phyloP scores from a whole-genome alignment of 192 early-diverging fungal genomes.

The Anaeromyces robustus region DNA sequence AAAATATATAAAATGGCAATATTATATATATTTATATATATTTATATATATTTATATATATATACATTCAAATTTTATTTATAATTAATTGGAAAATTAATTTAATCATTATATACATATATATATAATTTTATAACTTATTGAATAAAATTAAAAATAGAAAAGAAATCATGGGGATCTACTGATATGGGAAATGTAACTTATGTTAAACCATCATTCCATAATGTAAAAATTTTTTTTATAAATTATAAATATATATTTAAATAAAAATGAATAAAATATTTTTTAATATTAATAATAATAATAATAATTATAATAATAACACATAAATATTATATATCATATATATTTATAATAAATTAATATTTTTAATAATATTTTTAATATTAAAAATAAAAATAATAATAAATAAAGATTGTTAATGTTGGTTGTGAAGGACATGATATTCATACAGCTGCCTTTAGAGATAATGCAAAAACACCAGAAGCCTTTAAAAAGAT shows the following conservation, averaged over 20 bases:
- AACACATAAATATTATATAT: too few relatives aligned
- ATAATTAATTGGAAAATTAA: too few relatives aligned
- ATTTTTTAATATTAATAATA: too few relatives aligned
- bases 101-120: too few relatives aligned
- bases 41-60: too few relatives aligned
- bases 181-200: constrained; percentile 65
- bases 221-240: constrained; percentile 9
- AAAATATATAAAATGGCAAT: constrained; percentile 5
- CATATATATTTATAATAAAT: too few relatives aligned
- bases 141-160: constrained; percentile 9
- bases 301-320: too few relatives aligned
- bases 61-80: too few relatives aligned
- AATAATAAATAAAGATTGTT: too few relatives aligned
- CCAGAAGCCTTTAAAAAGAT: constrained; percentile 35
- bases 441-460: constrained; percentile 44
- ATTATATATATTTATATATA: constrained; percentile 7
- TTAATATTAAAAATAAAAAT: too few relatives aligned
- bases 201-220: constrained; percentile 43
- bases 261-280: constrained; percentile 9
- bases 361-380: too few relatives aligned
- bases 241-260: constrained; percentile 17
- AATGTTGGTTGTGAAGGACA: constrained; percentile 9
- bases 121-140: constrained; percentile 7
- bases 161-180: constrained; percentile 16
- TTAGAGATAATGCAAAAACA: constrained; percentile 37